Evolutionary conservation across 208 protist species (phyloP).

Genomic region (Trichomonas gallinae): DNA sequence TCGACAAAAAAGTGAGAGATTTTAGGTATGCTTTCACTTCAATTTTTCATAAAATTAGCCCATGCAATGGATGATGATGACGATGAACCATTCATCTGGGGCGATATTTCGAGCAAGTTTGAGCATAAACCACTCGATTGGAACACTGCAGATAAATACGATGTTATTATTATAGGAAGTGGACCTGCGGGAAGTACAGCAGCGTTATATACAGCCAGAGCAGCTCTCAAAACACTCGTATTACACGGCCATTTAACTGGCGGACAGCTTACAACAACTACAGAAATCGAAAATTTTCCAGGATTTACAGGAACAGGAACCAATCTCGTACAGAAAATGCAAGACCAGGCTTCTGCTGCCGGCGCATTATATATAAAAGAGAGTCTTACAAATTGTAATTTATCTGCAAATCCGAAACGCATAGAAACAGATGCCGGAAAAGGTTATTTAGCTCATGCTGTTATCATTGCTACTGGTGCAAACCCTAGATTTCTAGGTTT

Average conservation of each 20-base stretch:
- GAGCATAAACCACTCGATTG: neutral
- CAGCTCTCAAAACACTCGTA: constrained; percentile 41
- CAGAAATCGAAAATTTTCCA: constrained; percentile 60
- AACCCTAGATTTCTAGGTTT: constrained; percentile 38
- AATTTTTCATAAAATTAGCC: neutral
- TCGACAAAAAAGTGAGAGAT: neutral
- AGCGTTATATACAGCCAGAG: constrained; percentile 53
- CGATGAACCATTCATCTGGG: neutral
- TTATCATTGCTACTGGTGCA: constrained; percentile 59
- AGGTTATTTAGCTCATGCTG: constrained; percentile 29
- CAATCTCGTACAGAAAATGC: constrained; percentile 42
- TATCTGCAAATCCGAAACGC: constrained; percentile 26
- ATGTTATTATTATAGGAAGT: constrained; percentile 1
- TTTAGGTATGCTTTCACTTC: neutral
- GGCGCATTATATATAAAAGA: constrained; percentile 39
- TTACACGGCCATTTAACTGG: constrained; percentile 44
- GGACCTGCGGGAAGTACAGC: constrained; percentile 40
- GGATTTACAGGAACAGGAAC: constrained; percentile 45
- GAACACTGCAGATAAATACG: neutral
- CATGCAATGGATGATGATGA: neutral
- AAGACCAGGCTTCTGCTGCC: constrained; percentile 33
- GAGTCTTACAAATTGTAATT: constrained; percentile 38
- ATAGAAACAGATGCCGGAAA: neutral
- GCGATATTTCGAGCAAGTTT: neutral
- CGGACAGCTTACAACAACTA: constrained; percentile 58